These are phyloP conservation scores for Pyricularia sp. DNA, from an alignment of 2,329 filamentous ascomycete genomes.

Conservation along the genomic window DNA sequence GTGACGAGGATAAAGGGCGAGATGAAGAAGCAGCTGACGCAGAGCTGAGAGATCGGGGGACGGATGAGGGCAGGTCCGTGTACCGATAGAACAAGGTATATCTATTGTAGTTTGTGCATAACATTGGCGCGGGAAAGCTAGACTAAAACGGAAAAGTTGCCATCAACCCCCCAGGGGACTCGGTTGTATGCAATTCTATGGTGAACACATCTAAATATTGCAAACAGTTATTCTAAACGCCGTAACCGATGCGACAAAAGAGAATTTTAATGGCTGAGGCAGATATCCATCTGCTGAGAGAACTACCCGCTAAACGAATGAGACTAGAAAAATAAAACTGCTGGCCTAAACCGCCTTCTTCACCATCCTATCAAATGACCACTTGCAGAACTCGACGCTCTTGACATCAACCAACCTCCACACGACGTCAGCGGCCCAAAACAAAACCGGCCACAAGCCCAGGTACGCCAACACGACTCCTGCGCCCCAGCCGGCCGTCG, in stretches of 20 bases:
- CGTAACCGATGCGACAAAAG: neutral
- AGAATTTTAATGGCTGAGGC: neutral
- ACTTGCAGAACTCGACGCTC: constrained; percentile 45
- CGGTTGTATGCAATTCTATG: neutral
- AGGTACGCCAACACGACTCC: constrained; percentile 37
- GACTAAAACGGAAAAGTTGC: neutral
- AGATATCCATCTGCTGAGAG: neutral
- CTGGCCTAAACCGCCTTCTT: neutral
- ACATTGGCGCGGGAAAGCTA: neutral
- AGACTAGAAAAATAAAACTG: neutral
- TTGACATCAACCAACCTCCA: constrained; percentile 47
- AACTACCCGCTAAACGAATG: neutral
- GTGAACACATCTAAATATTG: neutral
- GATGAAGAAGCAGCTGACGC: constrained; percentile 36
- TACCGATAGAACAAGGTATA: neutral
- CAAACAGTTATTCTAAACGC: neutral
- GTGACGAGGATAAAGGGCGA: constrained; percentile 56
- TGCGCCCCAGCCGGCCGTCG: constrained; percentile 28
- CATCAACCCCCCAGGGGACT: neutral
- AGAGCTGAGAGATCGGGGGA: neutral
- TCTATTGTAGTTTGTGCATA: neutral
- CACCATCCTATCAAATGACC: constrained; percentile 35
- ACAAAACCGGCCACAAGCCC: constrained; percentile 39
- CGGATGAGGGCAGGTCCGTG: neutral
- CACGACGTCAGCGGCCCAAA: constrained; percentile 48